A percentile compares a stretch with the other conserved stretches of the same genome.
These are phyloP conservation scores for Lichtheimia ramosa DNA, from an alignment of 371 early-diverging fungal species.

Conservation along the genomic window DNA sequence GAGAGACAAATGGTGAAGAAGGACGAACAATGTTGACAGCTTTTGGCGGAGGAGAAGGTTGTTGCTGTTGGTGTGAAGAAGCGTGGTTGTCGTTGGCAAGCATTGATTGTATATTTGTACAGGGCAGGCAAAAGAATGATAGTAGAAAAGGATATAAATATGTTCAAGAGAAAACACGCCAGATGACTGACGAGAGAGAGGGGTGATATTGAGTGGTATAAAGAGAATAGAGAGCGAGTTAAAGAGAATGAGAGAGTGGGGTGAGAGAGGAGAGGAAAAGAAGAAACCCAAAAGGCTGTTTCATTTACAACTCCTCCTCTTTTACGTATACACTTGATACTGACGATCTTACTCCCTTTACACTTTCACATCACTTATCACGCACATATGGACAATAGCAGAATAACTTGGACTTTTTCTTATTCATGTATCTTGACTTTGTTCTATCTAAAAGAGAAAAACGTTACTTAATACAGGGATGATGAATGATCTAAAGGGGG, in stretches of 20 bases:
- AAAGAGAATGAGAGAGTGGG: slow-evolving; percentile 13
- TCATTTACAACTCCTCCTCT: slow-evolving; percentile 12
- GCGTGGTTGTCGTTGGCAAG: slow-evolving; percentile 15
- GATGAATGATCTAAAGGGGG: no score
- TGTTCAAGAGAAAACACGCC: not conserved
- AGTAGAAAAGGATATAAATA: slow-evolving; percentile 5
- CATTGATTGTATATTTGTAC: slow-evolving; percentile 11
- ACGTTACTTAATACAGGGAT: no score
- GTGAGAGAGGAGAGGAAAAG: slow-evolving; percentile 3
- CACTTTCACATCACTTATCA: not conserved
- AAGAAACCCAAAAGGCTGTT: slow-evolving; percentile 12
- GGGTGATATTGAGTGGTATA: not conserved
- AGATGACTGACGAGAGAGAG: not conserved
- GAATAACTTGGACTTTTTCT: no score
- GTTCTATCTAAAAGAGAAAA: no score
- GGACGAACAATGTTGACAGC: slow-evolving; percentile 28
- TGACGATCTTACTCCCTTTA: no score
- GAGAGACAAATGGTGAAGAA: slow-evolving; percentile 17
- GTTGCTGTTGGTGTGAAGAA: slow-evolving; percentile 5
- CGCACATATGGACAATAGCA: not conserved
- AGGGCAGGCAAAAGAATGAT: not conserved
- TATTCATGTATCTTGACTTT: no score
- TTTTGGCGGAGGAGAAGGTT: slow-evolving; percentile 15
- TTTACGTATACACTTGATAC: not conserved
- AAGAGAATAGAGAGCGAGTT: not conserved